Evolutionary conservation across 106 monocot species (phyloP), one percentile per base, ranked within the genome.

Genomic region (Iris macrosiphon): DNA sequence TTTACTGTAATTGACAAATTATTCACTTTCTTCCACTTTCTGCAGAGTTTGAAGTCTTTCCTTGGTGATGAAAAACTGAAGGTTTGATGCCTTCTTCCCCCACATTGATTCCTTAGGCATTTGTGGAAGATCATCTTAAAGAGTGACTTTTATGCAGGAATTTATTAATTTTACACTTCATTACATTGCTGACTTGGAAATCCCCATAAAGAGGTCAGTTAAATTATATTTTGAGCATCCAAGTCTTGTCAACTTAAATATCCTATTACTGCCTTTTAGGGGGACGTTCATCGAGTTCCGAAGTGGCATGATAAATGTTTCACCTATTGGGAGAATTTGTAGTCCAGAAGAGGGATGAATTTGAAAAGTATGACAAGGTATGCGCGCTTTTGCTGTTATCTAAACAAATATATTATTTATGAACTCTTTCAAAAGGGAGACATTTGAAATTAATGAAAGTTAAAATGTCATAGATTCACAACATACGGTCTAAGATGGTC

Each of bases 201-300:
- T 96, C 46, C 85, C 95, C 41, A 82, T 85, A 23, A 95, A 95
- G 82, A 85, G 95, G 95, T 89, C 49, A 40, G 55, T 50, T 11
- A 35, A 40, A 10, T 4, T 13, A 40, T 7, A 18, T 39, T 31
- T 45, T 20, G 21, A 22, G 14, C 26, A 46, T 19, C 15, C 1
- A 46, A 46, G 3, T 16, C 29, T 7, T 52, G 19, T 25, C 12
- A 16, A 2, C 52, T 45, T 35, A 45, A 7, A 40, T 55, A 39
- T 28, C 0, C 68, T 45, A 11, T 45, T 53, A 6, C 22, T 45
- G 6, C 42, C 4, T 52, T 55, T 23, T 40, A 96, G 96, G 75
- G 96, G 96, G n/a, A 96, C 96, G 63, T 96, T 96, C 66, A 82
- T 96, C 27, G 96, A 96, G 57, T 90, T 96, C 60, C 79, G 96